A percentile compares a stretch with the other conserved stretches of the same genome.
These are phyloP conservation scores for Penicillium macrosclerotiorum DNA, from an alignment of 495 filamentous ascomycete species.

Conservation along the genomic window DNA sequence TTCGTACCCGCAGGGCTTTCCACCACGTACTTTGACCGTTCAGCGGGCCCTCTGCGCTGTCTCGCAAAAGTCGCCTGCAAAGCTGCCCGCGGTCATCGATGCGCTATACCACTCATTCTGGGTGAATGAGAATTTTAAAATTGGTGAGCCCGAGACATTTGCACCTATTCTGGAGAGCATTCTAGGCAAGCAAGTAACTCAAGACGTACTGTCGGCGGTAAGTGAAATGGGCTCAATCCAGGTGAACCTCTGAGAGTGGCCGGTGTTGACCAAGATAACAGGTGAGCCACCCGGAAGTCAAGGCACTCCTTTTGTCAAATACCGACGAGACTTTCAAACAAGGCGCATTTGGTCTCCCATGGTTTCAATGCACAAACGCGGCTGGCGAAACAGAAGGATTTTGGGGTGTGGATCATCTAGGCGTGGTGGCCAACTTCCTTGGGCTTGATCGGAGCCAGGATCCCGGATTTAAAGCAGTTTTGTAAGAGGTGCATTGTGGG, in stretches of 20 bases:
- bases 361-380: slow-evolving; percentile 63
- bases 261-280: slow-evolving; percentile 14
- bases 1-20: slow-evolving; percentile 55
- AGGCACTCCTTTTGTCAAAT: slow-evolving; percentile 50
- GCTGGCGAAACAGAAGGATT: slow-evolving; percentile 61
- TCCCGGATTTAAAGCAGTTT: slow-evolving; percentile 27
- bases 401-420: slow-evolving; percentile 71
- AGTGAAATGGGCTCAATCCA: not conserved
- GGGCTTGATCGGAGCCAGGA: slow-evolving; percentile 45
- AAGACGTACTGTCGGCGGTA: slow-evolving; percentile 38
- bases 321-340: slow-evolving; percentile 57
- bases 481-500: slow-evolving; percentile 5
- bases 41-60: slow-evolving; percentile 49
- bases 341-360: slow-evolving; percentile 72
- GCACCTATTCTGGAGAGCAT: slow-evolving; percentile 42
- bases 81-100: slow-evolving; percentile 44
- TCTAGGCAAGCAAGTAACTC: slow-evolving; percentile 49
- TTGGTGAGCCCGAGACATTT: slow-evolving; percentile 51
- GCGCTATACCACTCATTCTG: slow-evolving; percentile 58
- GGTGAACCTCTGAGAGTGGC: not conserved
- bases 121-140: slow-evolving; percentile 46
- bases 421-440: slow-evolving; percentile 60
- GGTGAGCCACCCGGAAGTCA: slow-evolving; percentile 47
- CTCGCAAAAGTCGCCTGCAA: slow-evolving; percentile 35
- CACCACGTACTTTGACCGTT: slow-evolving; percentile 51